Evolutionary conservation across 768 basidiomycete genomes (phyloP), one percentile per base, ranked within the genome.

Genomic region (Naganishia randhawae): DNA sequence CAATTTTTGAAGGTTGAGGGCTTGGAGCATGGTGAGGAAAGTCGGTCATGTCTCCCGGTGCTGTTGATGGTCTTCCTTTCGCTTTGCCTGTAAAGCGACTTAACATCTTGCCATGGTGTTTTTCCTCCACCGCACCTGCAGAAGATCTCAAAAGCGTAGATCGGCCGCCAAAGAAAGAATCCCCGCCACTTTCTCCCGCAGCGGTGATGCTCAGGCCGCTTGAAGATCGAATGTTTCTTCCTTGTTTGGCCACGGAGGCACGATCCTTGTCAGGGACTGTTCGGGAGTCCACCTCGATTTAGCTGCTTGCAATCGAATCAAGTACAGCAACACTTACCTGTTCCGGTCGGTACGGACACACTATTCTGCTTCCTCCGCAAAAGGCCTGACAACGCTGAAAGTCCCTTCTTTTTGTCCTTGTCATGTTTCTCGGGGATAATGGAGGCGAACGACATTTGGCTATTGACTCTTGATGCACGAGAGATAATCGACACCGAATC

Each of bases 331-430:
- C 19, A 3, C 52, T 45, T 22, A 64, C 50, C 48, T 41, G 27
- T 32, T 37, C 41, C 27, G 14, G 9, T 33, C 35, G 42, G 16
- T 50, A 13, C 35, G 35, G 61, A 16, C 14, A 51, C 16, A 10
- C 41, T 37, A 17, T 22, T 29, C 45, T 41, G 50, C 57, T 74
- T 74, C 17, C 78, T 66, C 63, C 76, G 75, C 19, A 77, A 45
- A 13, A 79, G 67, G 0, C 76, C 76, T 19, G 75, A 73, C 16
- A 78, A 16, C 2, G 69, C 63, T 9, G 69, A 72, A 39, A 79
- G 71, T 0, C 78, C 78, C 66, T 75, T 76, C 67, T 76, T 76
- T 73, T 73, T 77, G 16, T 77, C 75, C 32, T 64, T 72, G 13
- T 48, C 72, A 4, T 33, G 35, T 10, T 65, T 66, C 4, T 66